Base-by-base conservation (phyloP, 2,329 filamentous ascomycete species). In the Monilinia laxa region DNA sequence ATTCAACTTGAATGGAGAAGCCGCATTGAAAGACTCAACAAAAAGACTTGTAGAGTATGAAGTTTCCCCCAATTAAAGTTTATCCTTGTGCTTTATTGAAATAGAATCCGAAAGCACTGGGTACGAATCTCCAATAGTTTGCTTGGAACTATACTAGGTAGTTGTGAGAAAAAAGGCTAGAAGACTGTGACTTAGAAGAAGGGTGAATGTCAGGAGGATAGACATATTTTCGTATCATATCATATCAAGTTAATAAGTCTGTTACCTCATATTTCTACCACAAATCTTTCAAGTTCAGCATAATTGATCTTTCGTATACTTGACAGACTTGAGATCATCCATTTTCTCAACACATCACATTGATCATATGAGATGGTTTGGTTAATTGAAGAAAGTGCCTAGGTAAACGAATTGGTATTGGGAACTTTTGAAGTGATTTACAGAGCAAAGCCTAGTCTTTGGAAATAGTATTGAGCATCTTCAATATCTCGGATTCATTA, bases 401-500 rank as follows among this genome's bases (percentile, higher is more conserved):
- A 35, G 10, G 28, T n/a, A 18, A 38, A 64, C n/a, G 31, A 31
- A 38, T 62, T 47, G 56, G 35, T 66, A 66, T 66, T 66, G 18
- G 40, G n/a, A 62, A 51, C 40, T 40, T 62, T 66, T 40, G 20
- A 5, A 45, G 52, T 42, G 23, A 12, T 49, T 35, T 55, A 62
- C 25, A 54, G 11, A 40, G 58, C 23, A 52, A 31, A 38, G 38
- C 10, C 55, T 73, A 70, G 25, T 73, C 67, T 66, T 74, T 73
- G 70, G 83, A 80, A 65, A 87, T 77, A 67, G 85, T 81, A 67
- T 87, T 85, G 63, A 97, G 79, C 79, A 97, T 83, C 79, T 90
- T 92, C 76, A 97, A 79, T 69, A 98, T 97, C 80, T 94, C 90
- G 20, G 92, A 96, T 81, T 97, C 89, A 71, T 90, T 88, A 62